Evolutionary conservation across 116 monocot genomes (phyloP), one percentile per base, ranked within the genome.

Genomic region (Trichopus zeylanicus): DNA sequence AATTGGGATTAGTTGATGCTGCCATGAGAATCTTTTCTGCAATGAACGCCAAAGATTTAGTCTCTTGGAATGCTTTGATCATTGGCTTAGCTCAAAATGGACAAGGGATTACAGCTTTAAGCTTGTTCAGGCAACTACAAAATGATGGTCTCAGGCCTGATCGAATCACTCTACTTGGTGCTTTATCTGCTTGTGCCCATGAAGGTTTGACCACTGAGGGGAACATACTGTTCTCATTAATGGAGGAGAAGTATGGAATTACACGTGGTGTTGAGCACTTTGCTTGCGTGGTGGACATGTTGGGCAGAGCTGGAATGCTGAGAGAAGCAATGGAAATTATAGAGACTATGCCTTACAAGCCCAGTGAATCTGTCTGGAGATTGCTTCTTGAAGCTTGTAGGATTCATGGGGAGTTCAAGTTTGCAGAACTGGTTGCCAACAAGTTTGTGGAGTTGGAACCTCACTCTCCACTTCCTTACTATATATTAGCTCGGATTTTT

Each of bases 41-140:
- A 21, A 72, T 81, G 76, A 16, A 8, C 28, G 20, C 30, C 11
- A 89, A 67, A 67, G 89, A 94, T 32, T 55, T 85, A 66, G 58
- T 86, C n/a, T 70, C 68, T 31, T 80, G 79, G 73, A 94, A 94
- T 64, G 69, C 89, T 26, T 78, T 89, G 62, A 83, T 94, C 42
- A 38, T 78, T 20, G 89, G 80, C 29, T 81, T 89, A 51, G 80
- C 86, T 32, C 72, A 67, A 57, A 82, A 83, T 78, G 89, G 93
- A 5, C 55, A 56, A 39, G 72, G 67, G 10, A 51, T 30, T 20
- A 67, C 79, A 70, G 81, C 86, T 64, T 65, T 89, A 26, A 55
- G 33, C 51, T 42, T 80, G 20, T 94, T 94, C 22, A 19, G 29
- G 56, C 59, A 77, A 67, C 39, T 94, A 66, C 57, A 70, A 15